Evolutionary conservation across 495 filamentous ascomycete genomes (phyloP).

Genomic region (Penicillium robsamsonii): DNA sequence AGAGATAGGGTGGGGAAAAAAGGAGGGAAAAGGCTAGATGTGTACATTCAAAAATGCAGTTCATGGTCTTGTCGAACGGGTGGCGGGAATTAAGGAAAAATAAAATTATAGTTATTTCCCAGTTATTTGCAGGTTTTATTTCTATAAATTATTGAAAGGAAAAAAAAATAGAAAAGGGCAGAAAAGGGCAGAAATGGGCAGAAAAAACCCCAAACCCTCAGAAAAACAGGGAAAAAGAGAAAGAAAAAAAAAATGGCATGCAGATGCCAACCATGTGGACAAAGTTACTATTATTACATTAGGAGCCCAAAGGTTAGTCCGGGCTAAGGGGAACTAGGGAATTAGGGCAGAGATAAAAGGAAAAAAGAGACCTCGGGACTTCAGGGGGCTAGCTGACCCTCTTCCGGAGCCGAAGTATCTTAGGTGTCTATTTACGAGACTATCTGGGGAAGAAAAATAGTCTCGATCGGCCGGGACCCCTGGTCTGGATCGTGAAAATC

Average conservation of each 20-base stretch:
- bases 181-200: no score
- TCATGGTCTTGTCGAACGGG: conserved; percentile 19
- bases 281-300: conserved; percentile 10
- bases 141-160: neutral
- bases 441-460: neutral
- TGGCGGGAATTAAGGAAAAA: conserved; percentile 23
- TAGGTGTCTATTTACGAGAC: neutral
- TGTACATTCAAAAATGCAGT: conserved; percentile 8
- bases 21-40: conserved; percentile 6
- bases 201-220: no score
- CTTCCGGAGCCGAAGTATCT: conserved; percentile 22
- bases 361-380: neutral
- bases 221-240: conserved; percentile 2
- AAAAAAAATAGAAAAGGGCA: neutral
- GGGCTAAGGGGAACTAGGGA: conserved; percentile 4
- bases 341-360: neutral
- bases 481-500: conserved; percentile 20
- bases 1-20: conserved; percentile 3
- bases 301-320: neutral
- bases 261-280: conserved; percentile 46
- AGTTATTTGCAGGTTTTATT: no score
- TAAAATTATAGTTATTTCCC: neutral
- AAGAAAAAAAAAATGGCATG: conserved; percentile 24
- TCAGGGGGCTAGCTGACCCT: conserved; percentile 6
- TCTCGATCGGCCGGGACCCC: conserved; percentile 23